These are phyloP conservation scores for Epithele typhae DNA, from an alignment of 768 basidiomycete species.

Conservation along the genomic window DNA sequence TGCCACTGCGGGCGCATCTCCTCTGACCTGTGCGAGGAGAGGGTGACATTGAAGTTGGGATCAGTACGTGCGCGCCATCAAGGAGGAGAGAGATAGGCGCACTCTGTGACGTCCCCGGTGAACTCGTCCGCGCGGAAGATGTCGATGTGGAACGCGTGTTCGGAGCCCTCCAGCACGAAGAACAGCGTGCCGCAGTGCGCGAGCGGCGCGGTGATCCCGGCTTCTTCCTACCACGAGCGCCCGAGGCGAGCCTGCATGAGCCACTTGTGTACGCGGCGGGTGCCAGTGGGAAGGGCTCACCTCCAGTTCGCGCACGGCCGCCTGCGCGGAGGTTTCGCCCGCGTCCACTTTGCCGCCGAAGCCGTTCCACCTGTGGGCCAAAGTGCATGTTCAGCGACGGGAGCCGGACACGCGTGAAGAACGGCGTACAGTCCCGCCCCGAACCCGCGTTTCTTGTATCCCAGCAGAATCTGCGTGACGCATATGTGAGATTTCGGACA, in stretches of 20 bases:
- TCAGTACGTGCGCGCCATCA: too few relatives aligned
- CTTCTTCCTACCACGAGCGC: constrained; percentile 84
- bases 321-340: constrained; percentile 62
- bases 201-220: constrained; percentile 67
- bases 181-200: constrained; percentile 59
- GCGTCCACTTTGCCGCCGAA: constrained; percentile 87
- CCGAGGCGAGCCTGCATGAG: too few relatives aligned
- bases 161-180: constrained; percentile 50
- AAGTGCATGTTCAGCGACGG: too few relatives aligned
- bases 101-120: constrained; percentile 64
- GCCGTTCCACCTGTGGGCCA: constrained; percentile 75
- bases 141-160: constrained; percentile 68
- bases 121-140: constrained; percentile 65
- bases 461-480: constrained; percentile 64
- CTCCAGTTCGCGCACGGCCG: constrained; percentile 73
- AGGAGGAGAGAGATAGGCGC: constrained; percentile 25
- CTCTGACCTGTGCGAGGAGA: constrained; percentile 53
- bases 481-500: background rate
- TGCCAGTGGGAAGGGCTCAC: constrained; percentile 26
- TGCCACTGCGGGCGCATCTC: constrained; percentile 91
- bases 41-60: too few relatives aligned
- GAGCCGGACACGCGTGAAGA: too few relatives aligned
- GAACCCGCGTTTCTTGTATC: constrained; percentile 77
- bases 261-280: background rate
- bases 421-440: constrained; percentile 52